Conservation (phyloP, 2,329 filamentous ascomycete species). For the Calonectria crousiana region DNA sequence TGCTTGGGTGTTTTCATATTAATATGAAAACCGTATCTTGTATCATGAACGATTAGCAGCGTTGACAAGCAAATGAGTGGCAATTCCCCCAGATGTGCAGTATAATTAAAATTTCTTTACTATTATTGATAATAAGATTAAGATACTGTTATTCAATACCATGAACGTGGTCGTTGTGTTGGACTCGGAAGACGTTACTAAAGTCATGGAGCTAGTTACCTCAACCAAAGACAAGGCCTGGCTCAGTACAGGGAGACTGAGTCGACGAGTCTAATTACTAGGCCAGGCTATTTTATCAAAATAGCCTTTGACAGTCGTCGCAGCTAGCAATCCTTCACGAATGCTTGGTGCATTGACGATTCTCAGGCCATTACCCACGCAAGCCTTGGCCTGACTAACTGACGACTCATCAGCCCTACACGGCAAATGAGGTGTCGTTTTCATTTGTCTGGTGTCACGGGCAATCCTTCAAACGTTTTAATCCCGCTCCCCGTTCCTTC, state of each 20-base stretch:
- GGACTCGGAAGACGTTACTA: too few relatives aligned
- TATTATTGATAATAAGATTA: too few relatives aligned
- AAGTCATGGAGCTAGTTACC: too few relatives aligned
- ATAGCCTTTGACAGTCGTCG: background rate
- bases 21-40: too few relatives aligned
- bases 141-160: too few relatives aligned
- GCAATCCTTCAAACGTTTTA: background rate
- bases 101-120: too few relatives aligned
- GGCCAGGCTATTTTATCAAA: background rate
- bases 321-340: background rate
- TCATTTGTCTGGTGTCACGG: background rate
- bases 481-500: background rate
- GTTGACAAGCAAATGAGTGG: too few relatives aligned
- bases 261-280: too few relatives aligned
- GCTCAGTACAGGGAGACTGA: background rate
- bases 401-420: constrained; percentile 14
- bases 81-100: too few relatives aligned
- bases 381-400: background rate
- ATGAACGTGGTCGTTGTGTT: too few relatives aligned
- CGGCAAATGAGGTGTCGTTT: background rate
- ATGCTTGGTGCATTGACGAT: background rate
- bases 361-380: background rate
- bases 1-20: too few relatives aligned
- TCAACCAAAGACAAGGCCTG: background rate
- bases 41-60: too few relatives aligned